Conservation (phyloP, 306 rosid species). For the Quercus gilva region DNA sequence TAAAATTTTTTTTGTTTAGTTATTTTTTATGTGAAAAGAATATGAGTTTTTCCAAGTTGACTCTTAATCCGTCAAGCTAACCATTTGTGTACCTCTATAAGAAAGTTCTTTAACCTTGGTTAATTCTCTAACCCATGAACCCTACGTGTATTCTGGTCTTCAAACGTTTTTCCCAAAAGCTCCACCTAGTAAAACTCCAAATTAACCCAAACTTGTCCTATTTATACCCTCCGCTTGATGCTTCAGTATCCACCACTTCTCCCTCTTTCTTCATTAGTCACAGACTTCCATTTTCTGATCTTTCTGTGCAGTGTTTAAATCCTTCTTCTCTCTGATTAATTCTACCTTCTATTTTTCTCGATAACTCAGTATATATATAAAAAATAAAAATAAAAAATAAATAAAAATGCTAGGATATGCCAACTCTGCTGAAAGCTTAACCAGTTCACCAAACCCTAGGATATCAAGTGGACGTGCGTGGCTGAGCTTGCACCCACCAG, state of each 20-base stretch:
- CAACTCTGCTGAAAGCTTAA: conserved; percentile 13
- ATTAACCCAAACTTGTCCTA: background rate
- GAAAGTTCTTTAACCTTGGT: background rate
- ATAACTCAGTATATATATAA: background rate
- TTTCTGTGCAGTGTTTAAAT: background rate
- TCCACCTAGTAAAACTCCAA: background rate
- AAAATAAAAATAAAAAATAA: too few species aligned
- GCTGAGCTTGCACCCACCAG: background rate
- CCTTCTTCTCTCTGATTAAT: background rate
- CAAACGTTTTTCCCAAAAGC: background rate
- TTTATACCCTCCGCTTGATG: background rate
- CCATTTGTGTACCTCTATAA: background rate
- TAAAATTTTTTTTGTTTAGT: too few species aligned
- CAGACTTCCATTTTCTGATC: background rate
- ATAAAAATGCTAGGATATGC: background rate
- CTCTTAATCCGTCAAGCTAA: too few species aligned
- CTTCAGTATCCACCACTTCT: background rate
- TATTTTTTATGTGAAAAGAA: too few species aligned
- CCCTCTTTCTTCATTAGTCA: background rate
- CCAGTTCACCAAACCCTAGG: background rate
- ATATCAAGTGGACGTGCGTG: background rate
- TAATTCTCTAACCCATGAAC: background rate
- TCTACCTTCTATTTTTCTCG: background rate
- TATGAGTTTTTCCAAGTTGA: too few species aligned
- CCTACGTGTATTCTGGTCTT: background rate